Evolutionary conservation across 1,284 basidiomycete genomes (phyloP).

Genomic region (Coniophora puteana): DNA sequence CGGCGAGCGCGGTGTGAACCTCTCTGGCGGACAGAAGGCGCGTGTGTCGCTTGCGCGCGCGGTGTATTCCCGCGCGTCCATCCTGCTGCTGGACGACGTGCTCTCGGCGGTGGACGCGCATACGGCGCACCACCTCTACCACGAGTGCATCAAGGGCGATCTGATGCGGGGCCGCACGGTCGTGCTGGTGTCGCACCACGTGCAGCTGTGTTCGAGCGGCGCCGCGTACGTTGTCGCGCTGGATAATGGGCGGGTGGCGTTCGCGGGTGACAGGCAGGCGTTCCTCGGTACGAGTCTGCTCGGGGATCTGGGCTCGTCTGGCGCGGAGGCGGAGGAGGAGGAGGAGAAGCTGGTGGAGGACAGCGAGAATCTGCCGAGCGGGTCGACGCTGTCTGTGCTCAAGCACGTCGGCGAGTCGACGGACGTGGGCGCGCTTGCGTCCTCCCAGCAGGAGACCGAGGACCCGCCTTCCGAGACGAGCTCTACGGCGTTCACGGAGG

Average conservation of each 20-base stretch:
- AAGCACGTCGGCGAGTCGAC: not conserved
- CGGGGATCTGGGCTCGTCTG: constrained; percentile 63
- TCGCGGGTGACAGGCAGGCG: constrained; percentile 61
- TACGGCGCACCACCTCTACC: constrained; percentile 82
- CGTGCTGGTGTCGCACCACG: constrained; percentile 88
- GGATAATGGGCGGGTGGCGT: constrained; percentile 83
- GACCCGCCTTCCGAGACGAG: constrained; percentile 45
- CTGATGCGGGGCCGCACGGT: constrained; percentile 78
- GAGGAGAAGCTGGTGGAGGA: constrained; percentile 31
- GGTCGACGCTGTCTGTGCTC: constrained; percentile 2
- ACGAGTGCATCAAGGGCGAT: constrained; percentile 82
- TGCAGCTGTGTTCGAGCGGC: constrained; percentile 72
- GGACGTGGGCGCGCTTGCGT: constrained; percentile 15
- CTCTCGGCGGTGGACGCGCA: constrained; percentile 82
- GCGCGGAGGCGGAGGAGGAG: constrained; percentile 38
- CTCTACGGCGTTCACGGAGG: constrained; percentile 38
- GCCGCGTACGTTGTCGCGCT: constrained; percentile 76
- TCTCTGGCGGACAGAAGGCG: constrained; percentile 95
- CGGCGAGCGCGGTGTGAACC: constrained; percentile 83
- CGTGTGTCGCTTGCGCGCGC: constrained; percentile 91
- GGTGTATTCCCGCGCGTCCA: constrained; percentile 87
- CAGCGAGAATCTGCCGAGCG: constrained; percentile 11
- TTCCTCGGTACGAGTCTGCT: constrained; percentile 71
- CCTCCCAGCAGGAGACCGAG: constrained; percentile 21
- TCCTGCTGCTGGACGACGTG: constrained; percentile 89